phyloP scores from a whole-genome alignment of 352 stramenopile genomes.

The Pythium phragmiticola region DNA sequence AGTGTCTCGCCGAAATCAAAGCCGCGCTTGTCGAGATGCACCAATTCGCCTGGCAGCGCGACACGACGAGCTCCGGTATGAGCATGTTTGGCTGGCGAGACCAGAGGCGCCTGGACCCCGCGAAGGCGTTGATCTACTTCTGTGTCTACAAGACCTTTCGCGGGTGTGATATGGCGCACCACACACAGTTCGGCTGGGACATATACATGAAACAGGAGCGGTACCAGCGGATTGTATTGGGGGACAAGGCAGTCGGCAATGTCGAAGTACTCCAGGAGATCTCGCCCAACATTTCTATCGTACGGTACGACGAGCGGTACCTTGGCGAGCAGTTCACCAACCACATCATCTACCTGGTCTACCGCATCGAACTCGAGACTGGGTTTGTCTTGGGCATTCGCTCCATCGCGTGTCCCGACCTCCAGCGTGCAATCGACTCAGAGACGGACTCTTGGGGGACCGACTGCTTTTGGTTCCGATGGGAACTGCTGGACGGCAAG shows the following conservation, averaged over 20 bases:
- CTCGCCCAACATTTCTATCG: constrained; percentile 2
- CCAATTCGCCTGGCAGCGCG: constrained; percentile 2
- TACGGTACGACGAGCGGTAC: constrained; percentile 21
- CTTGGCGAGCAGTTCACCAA: not conserved
- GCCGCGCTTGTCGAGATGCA: constrained; percentile 14
- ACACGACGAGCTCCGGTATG: constrained; percentile 9
- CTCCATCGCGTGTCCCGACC: constrained; percentile 6
- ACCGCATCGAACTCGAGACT: constrained; percentile 8
- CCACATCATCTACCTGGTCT: constrained; percentile 19
- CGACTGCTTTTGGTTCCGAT: constrained; percentile 18
- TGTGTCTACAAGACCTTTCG: constrained; percentile 19
- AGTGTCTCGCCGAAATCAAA: constrained; percentile 7
- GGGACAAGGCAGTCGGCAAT: not conserved
- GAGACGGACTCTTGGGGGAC: constrained; percentile 13
- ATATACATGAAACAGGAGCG: constrained; percentile 12
- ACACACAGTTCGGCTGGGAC: constrained; percentile 10
- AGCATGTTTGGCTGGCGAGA: constrained; percentile 24
- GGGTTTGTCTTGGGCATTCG: constrained; percentile 7
- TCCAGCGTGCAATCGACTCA: constrained; percentile 8
- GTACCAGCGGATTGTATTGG: constrained; percentile 11
- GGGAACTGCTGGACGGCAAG: constrained; percentile 14
- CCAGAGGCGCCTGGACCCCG: not conserved
- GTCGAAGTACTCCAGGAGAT: constrained; percentile 13
- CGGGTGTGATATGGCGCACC: constrained; percentile 4
- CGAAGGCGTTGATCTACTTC: constrained; percentile 11